Evolutionary conservation across 805 yeast species (phyloP), one percentile per base, ranked within the genome.

Genomic region (Candida coleopterorum): DNA sequence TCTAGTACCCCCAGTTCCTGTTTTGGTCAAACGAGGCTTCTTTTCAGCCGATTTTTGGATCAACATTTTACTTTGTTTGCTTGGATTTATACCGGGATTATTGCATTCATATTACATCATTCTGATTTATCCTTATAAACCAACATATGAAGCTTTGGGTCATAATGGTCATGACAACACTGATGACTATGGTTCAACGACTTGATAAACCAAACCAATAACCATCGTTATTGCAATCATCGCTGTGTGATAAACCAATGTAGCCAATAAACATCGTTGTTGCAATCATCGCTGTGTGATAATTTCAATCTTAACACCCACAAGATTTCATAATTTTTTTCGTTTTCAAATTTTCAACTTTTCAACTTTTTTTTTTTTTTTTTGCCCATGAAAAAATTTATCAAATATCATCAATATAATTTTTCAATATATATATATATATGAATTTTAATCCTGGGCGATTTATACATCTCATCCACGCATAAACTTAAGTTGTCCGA

Each of bases 61-160:
- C 50, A 85, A 85, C 58, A 66, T 85, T 32, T 77, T 82, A 6
- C 69, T 85, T 21, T 81, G 87, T 56, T 50, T 75, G 39, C 65
- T 85, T 29, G 93, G 94, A 1, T 79, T 70, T 53, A 52, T 85
- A 37, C 95, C 95, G 0, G 95, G 93, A 9, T 70, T 85, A 25
- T 57, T 85, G 42, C 95, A 85, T 51, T 64, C 81, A 27, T 80
- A 85, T 75, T 85, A 84, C 57, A 81, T 85, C 49, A 84, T 85
- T 38, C 77, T 86, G 38, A 68, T 75, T 48, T 82, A 82, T 52
- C 94, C 94, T 6, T 65, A 59, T 47, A 44, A 55, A 8, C 64
- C 58, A 33, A 38, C 40, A 1, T 52, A 53, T 31, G 53, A 53
- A 11, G 49, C 46, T 2, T 29, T 60, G n/a, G 59, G 59, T 3